Conservation (phyloP, 805 yeast species). For the Starmera caribaea region DNA sequence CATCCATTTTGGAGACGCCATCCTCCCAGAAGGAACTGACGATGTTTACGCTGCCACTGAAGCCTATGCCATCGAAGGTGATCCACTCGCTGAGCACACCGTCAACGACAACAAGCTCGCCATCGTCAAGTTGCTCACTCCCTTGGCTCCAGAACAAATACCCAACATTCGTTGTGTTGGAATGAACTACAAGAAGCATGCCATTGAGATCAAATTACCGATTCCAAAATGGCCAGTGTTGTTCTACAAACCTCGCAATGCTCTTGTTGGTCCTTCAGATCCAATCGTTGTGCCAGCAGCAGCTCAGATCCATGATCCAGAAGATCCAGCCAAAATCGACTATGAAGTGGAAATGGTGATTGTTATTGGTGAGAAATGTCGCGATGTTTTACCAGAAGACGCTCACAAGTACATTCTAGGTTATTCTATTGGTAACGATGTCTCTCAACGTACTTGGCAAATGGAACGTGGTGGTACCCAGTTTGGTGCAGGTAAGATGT, state of each 20-base stretch:
- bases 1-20: slow-evolving; percentile 39
- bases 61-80: slow-evolving; percentile 38
- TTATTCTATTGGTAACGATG: slow-evolving; percentile 45
- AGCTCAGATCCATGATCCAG: slow-evolving; percentile 20
- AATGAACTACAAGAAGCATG: slow-evolving; percentile 38
- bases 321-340: slow-evolving; percentile 27
- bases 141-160: slow-evolving; percentile 27
- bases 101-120: slow-evolving; percentile 25
- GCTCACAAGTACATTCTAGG: slow-evolving; percentile 42
- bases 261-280: slow-evolving; percentile 33
- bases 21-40: slow-evolving; percentile 21
- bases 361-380: slow-evolving; percentile 41
- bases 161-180: slow-evolving; percentile 39
- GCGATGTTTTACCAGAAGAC: slow-evolving; percentile 29
- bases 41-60: slow-evolving; percentile 29
- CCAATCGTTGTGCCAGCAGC: slow-evolving; percentile 32
- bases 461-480: slow-evolving; percentile 42
- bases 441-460: slow-evolving; percentile 51
- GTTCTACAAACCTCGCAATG: slow-evolving; percentile 39
- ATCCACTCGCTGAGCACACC: slow-evolving; percentile 27
- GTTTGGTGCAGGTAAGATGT: slow-evolving; percentile 42
- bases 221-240: slow-evolving; percentile 40
- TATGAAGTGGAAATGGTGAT: slow-evolving; percentile 47
- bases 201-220: slow-evolving; percentile 28
- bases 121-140: slow-evolving; percentile 29